Base-by-base conservation (phyloP, 495 filamentous ascomycete genomes). In the Schizothecium vesticola region DNA sequence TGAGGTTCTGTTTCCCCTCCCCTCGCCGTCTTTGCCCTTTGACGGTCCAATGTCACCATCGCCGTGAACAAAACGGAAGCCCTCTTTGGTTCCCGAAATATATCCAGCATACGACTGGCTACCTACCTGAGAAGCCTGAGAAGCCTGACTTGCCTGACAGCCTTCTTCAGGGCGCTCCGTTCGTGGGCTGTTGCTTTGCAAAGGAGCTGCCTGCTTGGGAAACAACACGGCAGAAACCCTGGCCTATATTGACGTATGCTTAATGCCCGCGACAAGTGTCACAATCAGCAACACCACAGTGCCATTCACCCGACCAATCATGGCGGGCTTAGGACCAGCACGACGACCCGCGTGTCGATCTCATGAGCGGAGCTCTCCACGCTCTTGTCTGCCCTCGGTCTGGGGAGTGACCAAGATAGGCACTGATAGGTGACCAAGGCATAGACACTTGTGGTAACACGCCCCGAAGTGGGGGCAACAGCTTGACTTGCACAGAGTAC, bases 241-340 rank as follows among this genome's bases (percentile, higher is more conserved):
- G 66, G 21, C 66, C 70, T 71, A 71, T 71, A 71, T 59, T 55
- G 28, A 63, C 63, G 57, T 12, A 43, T 59, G 13, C 51, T 64
- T 64, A 64, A 55, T 64, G 33, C 62, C 33, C 33, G 62, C 43
- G 66, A 28, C 66, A 66, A 58, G 25, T 63, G 61, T 59, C 19
- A 68, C 70, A 69, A 64, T 70, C 71, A 73, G 65, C 65, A 70
- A 62, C 64, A 64, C 43, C 69, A 69, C 58, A 56, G 62, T 13
- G 65, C 61, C 59, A 73, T 73, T 73, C 72, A 73, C 25, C 72
- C 69, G 72, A 67, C 69, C 72, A 73, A 73, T 73, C 66, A 71
- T n/a, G 21, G n/a, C 24, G 4, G 25, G 12, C 19, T 56, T 22
- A 7, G 23, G 33, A 16, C 25, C 13, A 61, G 43, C 43, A 51